Percentiles rank a stretch among this genome's conserved stretches.
Conservation (phyloP, 2,329 filamentous ascomycete species). For the Rutstroemia sp. region DNA sequence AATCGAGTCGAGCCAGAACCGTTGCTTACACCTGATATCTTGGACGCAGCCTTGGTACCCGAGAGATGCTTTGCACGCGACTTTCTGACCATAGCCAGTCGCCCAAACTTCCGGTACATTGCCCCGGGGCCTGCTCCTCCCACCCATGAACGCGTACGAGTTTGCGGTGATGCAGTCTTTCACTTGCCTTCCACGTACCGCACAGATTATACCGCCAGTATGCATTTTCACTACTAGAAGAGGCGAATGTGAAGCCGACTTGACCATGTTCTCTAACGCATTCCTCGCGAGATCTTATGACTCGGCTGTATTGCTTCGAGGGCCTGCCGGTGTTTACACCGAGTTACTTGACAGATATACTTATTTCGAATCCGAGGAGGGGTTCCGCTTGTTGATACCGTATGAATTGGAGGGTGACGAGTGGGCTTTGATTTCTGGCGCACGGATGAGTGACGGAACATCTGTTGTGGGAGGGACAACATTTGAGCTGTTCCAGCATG, state of each 20-base stretch:
- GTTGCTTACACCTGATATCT: neutral
- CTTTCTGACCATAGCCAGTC: neutral
- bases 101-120: conserved; percentile 9
- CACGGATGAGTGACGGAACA: conserved; percentile 2
- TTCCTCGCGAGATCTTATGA: neutral
- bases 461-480: neutral
- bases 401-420: neutral
- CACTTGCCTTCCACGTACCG: neutral
- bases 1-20: neutral
- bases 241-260: neutral
- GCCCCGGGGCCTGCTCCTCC: conserved; percentile 9
- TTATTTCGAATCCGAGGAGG: conserved; percentile 5
- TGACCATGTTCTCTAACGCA: neutral
- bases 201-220: neutral
- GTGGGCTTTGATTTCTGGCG: neutral
- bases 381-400: neutral
- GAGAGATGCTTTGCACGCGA: conserved; percentile 1
- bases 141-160: neutral
- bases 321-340: neutral
- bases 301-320: neutral
- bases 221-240: neutral
- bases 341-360: conserved; percentile 4
- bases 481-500: conserved; percentile 4
- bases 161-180: conserved; percentile 1
- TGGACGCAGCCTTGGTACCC: neutral